Evolutionary conservation across 495 filamentous ascomycete species (phyloP).

Genomic region (Stereocaulon alpinum): DNA sequence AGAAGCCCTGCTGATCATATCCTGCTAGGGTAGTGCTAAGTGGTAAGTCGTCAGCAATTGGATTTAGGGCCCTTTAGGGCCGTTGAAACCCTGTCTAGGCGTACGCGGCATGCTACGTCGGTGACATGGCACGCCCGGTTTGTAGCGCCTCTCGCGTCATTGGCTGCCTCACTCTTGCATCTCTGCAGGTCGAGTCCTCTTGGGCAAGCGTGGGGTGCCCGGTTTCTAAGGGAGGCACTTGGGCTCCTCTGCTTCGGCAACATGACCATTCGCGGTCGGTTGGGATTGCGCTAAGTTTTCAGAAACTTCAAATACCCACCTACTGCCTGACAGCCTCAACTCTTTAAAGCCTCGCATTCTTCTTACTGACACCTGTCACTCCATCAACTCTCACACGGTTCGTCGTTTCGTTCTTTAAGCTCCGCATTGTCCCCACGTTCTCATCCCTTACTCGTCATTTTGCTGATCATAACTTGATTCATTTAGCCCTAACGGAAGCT

Average conservation of each 20-base stretch:
- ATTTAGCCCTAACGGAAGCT: too few species aligned
- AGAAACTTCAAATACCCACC: too few species aligned
- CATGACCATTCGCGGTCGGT: background rate
- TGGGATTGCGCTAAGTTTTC: background rate
- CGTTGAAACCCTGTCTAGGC: background rate
- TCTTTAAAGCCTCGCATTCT: too few species aligned
- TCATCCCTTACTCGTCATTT: too few species aligned
- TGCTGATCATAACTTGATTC: too few species aligned
- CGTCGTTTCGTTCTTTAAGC: too few species aligned
- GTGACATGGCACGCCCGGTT: conserved; percentile 11
- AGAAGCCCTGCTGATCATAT: background rate
- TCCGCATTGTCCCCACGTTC: too few species aligned
- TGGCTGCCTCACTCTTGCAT: conserved; percentile 12
- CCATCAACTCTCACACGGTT: too few species aligned
- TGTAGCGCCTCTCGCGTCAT: conserved; percentile 4
- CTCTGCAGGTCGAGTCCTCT: too few species aligned
- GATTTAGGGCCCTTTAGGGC: background rate
- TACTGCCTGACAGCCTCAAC: too few species aligned
- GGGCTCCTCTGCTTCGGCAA: background rate
- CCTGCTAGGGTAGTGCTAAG: background rate
- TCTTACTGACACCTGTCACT: too few species aligned
- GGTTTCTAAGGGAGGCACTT: background rate
- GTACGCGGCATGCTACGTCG: too few species aligned
- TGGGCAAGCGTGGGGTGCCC: background rate
- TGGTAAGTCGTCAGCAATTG: conserved; percentile 4